Conservation (phyloP, 2,329 filamentous ascomycete species). For the Verticillium dahliae region DNA sequence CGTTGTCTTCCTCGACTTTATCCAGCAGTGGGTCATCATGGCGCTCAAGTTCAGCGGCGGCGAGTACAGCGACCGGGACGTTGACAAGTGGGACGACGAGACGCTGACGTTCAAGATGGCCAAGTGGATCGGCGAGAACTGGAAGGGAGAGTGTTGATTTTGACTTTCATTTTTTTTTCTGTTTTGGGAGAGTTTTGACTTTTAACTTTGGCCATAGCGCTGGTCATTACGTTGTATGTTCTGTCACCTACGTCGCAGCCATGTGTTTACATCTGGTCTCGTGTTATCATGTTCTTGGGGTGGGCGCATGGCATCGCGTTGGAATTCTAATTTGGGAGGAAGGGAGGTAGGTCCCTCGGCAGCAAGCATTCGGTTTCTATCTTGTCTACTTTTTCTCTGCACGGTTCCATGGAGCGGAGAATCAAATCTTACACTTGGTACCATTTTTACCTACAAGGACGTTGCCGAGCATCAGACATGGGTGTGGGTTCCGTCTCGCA, state of each 20-base stretch:
- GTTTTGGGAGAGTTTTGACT: background rate
- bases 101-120: slow-evolving; percentile 50
- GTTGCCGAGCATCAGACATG: background rate
- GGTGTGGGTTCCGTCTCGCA: background rate
- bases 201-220: too few relatives aligned
- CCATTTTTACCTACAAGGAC: background rate
- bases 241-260: background rate
- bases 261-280: background rate
- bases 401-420: background rate
- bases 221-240: too few relatives aligned
- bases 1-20: slow-evolving; percentile 86
- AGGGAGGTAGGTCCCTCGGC: background rate
- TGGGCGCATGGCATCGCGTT: background rate
- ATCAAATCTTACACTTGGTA: background rate
- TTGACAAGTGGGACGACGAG: slow-evolving; percentile 44
- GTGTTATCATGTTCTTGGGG: background rate
- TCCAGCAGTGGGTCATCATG: slow-evolving; percentile 72
- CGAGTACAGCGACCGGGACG: slow-evolving; percentile 40
- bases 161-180: background rate
- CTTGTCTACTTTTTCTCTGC: background rate
- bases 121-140: slow-evolving; percentile 53
- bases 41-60: slow-evolving; percentile 60
- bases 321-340: background rate
- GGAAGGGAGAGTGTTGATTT: slow-evolving; percentile 41
- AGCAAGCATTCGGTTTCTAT: background rate